Evolutionary conservation across 768 basidiomycete species (phyloP), one percentile per base, ranked within the genome.

Genomic region (Obba rivulosa): DNA sequence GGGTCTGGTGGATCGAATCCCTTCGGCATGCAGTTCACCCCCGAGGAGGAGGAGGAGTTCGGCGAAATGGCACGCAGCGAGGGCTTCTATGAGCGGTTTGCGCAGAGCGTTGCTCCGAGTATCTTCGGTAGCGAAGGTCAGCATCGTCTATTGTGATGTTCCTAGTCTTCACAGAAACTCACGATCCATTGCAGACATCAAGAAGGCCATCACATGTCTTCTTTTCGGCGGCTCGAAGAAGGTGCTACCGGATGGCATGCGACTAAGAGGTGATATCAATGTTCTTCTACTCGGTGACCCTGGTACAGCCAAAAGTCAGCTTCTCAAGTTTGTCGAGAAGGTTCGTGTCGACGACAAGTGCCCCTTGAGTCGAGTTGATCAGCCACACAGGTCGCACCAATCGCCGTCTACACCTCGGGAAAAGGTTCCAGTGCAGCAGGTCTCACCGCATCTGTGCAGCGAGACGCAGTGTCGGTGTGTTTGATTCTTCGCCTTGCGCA

Each of bases 321-420:
- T 99, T 57, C 81, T 99, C 52, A 99, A 99, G 61, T 99, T 99
- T 56, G 96, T 98, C 11, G 96, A 99, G 65, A 99, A 98, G 72
- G 84, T 86, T 37, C 23, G 58, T 10, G 45, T 16, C 36, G 22
- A 40, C 31, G 37, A 40, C 43, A 34, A 5, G 14, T 8, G 23
- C 34, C 4, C 20, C 9, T 44, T 41, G 41, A 48, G 17, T 9
- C 31, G 17, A 54, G 14, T 39, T 53, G 31, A 46, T 23, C 18
- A 28, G 9, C 35, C 41, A 5, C 40, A 7, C 48, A 92, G 88
- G 94, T 97, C 41, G 93, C 96, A 1, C 96, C 96, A 0, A 94
- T 98, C 52, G 90, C 95, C 0, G 96, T 99, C 1, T 98, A 99
- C 64, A 98, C 96, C 0, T 96, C 94, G 16, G 96, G 96, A 3